Base-by-base conservation (phyloP, 2,329 filamentous ascomycete genomes). In the Lecanicillium sp. region DNA sequence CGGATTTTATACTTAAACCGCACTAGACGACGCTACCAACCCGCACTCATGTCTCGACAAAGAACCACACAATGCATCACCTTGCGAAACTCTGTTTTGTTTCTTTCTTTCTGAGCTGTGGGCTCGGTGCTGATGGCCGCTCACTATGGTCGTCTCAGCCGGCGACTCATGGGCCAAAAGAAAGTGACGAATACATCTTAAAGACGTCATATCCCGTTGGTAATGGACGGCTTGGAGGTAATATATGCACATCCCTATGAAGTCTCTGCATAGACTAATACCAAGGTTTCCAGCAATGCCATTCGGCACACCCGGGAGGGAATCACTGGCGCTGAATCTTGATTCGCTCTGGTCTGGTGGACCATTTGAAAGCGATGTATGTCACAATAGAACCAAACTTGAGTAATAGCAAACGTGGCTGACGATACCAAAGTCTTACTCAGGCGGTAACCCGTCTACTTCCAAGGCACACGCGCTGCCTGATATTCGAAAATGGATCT, bases 321-420 rank as follows among this genome's bases (percentile, higher is more conserved):
- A 48, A 6, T 44, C 42, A 12, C 33, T 42, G 5, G 14, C 41
- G 2, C 28, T 48, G 3, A 48, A 43, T 18, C 20, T 46, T 18
- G 45, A 48, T 20, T 46, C 43, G 20, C 39, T 48, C 17, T 48
- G 46, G 46, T 42, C 43, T 20, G 46, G 46, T 35, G 46, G 46
- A 2, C 46, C 46, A 13, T 48, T 48, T 27, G 31, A 46, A 28
- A 40, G 32, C 19, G 20, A 29, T 9, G 44, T 48, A 42, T 20
- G 41, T 35, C 17, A 14, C 7, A 18, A n/a, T n/a, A n/a, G n/a
- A n/a, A n/a, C n/a, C 29, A 27, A 25, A 7, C 19, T 8, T 18
- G 14, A 19, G 13, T 22, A 19, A 8, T 11, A 7, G 4, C 9
- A n/a, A 4, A 8, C 3, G 29, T 17, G 25, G n/a, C 13, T 14